Evolutionary conservation across 345 rosid species (phyloP), one percentile per base, ranked within the genome.

Genomic region (Clausena lansium): DNA sequence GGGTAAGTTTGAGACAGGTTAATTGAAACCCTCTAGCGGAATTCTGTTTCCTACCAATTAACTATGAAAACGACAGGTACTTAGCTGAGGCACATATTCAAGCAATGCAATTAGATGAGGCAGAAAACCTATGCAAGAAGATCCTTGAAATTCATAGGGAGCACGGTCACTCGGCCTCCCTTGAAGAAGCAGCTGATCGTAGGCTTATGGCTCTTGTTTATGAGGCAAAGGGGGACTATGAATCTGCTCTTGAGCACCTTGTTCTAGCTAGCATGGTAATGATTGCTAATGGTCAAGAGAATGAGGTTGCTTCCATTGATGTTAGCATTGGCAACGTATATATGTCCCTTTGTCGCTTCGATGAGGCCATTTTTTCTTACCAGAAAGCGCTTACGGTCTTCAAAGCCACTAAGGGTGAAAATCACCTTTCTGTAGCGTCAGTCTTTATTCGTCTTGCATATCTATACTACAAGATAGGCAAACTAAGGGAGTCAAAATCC

Each of bases 231-330:
- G 88, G 85, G 64, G 86, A 87, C 28, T 83, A 86, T 61, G 91
- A 86, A 67, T 73, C 86, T 55, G 87, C 89, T 59, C 87, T 89
- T 4, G 89, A 85, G 84, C 90, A 83, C 68, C 85, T 84, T 71
- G 90, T 87, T 55, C 85, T 84, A 13, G 85, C 92, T 63, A 85
- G 92, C 82, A 85, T 89, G 92, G 82, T 89, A 72, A 87, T 83
- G 90, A 83, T 86, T 39, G 86, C 92, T 5, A 85, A 86, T 66
- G 86, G 86, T 69, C 91, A 84, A 68, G 91, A 86, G 25, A 83
- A 67, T n/a, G 91, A 86, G 81, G 88, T 83, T 77, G 91, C 91
- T 59, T 79, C 91, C 1, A 84, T 84, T 59, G 91, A 86, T 83
- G 82, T 85, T 70, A 78, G 90, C 83, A 81, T 89, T 70, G 89